A percentile compares a stretch with the other conserved stretches of the same genome.
Conservation (phyloP, 75 land plant species). For the Gnetum montanum region DNA sequence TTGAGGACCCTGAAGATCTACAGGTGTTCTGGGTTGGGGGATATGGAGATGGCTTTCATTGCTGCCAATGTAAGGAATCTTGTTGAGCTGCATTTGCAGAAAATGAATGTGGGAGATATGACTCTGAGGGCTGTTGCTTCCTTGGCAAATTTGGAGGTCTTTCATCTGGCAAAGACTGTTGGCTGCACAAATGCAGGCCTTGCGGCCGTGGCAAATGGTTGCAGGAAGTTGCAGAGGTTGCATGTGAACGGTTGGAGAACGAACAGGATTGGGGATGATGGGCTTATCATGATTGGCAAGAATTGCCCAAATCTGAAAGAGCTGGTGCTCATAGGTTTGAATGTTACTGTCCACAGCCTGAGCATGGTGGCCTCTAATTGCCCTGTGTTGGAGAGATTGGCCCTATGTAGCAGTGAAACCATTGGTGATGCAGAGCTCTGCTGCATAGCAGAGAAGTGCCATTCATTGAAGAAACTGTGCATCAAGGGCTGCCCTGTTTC, state of each 20-base stretch:
- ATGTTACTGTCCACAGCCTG: conserved; percentile 19
- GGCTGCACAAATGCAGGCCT: conserved; percentile 34
- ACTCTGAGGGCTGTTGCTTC: conserved; percentile 28
- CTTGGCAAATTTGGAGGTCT: conserved; percentile 20
- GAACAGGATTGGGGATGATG: conserved; percentile 32
- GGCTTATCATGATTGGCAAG: conserved; percentile 26
- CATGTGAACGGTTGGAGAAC: conserved; percentile 26
- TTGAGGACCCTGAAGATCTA: conserved; percentile 23
- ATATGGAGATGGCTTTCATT: conserved; percentile 17
- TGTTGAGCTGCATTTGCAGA: conserved; percentile 32
- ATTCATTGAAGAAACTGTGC: conserved; percentile 33
- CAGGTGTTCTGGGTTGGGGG: conserved; percentile 27
- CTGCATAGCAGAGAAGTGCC: conserved; percentile 23
- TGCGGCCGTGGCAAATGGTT: conserved; percentile 33
- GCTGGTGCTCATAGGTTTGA: conserved; percentile 32
- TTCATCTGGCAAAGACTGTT: conserved; percentile 28
- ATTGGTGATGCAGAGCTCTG: conserved; percentile 40
- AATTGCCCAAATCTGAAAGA: conserved; percentile 28
- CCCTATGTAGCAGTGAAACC: conserved; percentile 32
- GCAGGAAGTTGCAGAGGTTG: conserved; percentile 21
- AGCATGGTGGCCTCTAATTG: conserved; percentile 27
- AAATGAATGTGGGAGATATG: conserved; percentile 15
- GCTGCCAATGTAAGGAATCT: conserved; percentile 17
- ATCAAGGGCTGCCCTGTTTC: conserved; percentile 44
- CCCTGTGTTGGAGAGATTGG: conserved; percentile 29